A percentile compares a stretch with the other conserved stretches of the same genome.
Evolutionary conservation across 139 green algal genomes (phyloP).

Genomic region (Coelastrella sp.): DNA sequence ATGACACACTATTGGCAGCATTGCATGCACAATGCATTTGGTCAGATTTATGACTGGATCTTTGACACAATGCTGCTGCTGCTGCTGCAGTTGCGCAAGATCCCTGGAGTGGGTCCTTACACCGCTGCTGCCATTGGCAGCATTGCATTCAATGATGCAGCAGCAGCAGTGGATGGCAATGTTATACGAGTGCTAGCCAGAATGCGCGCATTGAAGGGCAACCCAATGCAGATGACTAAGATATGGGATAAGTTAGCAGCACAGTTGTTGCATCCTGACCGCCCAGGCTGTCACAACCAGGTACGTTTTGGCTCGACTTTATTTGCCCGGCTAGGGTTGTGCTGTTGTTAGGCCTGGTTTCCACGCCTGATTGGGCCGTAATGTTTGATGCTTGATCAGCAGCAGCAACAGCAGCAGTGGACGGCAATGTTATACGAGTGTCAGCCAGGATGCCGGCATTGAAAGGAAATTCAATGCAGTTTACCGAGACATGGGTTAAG

Average conservation of each 20-base stretch:
- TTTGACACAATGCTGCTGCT: neutral
- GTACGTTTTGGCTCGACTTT: constrained; percentile 38
- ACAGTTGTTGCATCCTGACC: constrained; percentile 72
- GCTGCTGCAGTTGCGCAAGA: constrained; percentile 67
- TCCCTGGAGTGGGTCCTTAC: constrained; percentile 68
- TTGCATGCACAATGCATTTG: too few species aligned
- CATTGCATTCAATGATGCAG: constrained; percentile 85
- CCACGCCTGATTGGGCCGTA: too few species aligned
- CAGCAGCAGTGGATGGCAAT: constrained; percentile 95
- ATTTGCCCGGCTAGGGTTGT: neutral
- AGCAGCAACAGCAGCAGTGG: too few species aligned
- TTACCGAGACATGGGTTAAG: neutral
- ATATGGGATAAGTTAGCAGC: constrained; percentile 62
- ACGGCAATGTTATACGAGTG: constrained; percentile 94
- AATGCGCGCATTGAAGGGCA: constrained; percentile 62
- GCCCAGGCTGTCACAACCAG: constrained; percentile 96
- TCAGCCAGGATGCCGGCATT: constrained; percentile 73
- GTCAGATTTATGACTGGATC: too few species aligned
- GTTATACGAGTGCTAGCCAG: constrained; percentile 89
- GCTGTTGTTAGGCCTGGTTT: neutral
- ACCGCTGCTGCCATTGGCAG: constrained; percentile 91
- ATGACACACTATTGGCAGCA: too few species aligned
- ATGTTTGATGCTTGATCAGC: too few species aligned
- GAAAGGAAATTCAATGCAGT: constrained; percentile 53
- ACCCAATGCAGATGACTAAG: constrained; percentile 51